Percentiles rank a stretch among this genome's conserved stretches.
Evolutionary conservation across 768 basidiomycete species (phyloP).

Genomic region (Mycena rebaudengoi): DNA sequence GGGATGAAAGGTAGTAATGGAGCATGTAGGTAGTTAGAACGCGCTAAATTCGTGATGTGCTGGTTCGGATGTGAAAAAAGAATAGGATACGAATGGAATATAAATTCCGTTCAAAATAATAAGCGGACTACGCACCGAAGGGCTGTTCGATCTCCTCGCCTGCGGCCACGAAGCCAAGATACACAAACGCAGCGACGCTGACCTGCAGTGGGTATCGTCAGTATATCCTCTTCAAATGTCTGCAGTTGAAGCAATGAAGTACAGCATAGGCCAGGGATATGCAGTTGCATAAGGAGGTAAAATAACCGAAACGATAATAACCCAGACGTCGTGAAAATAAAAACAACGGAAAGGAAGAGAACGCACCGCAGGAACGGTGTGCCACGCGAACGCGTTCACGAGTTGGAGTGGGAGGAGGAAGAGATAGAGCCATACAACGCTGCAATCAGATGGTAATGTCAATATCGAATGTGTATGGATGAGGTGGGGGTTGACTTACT

Average conservation of each 20-base stretch:
- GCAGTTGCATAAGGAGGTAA: too few relatives aligned
- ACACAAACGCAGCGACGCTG: conserved; percentile 71
- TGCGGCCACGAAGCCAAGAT: conserved; percentile 76
- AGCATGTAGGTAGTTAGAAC: too few relatives aligned
- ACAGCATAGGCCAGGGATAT: too few relatives aligned
- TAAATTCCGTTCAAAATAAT: too few relatives aligned
- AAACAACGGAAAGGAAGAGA: not conserved
- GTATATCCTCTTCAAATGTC: too few relatives aligned
- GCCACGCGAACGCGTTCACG: conserved; percentile 66
- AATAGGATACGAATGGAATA: too few relatives aligned
- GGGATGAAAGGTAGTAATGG: not conserved
- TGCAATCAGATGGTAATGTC: conserved; percentile 16
- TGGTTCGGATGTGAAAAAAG: too few relatives aligned
- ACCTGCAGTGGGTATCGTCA: conserved; percentile 41
- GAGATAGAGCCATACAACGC: conserved; percentile 77
- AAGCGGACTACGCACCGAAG: conserved; percentile 53
- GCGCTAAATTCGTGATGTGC: too few relatives aligned
- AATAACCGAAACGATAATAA: not conserved
- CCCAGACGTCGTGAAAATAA: too few relatives aligned
- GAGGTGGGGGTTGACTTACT: conserved; percentile 39
- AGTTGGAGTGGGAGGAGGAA: conserved; percentile 84
- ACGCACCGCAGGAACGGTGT: conserved; percentile 63
- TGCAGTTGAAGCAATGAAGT: too few relatives aligned
- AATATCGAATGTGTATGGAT: not conserved
- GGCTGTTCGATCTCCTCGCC: conserved; percentile 78